Conservation (phyloP, 2,329 filamentous ascomycete genomes). For the Cladosporium sp. region DNA sequence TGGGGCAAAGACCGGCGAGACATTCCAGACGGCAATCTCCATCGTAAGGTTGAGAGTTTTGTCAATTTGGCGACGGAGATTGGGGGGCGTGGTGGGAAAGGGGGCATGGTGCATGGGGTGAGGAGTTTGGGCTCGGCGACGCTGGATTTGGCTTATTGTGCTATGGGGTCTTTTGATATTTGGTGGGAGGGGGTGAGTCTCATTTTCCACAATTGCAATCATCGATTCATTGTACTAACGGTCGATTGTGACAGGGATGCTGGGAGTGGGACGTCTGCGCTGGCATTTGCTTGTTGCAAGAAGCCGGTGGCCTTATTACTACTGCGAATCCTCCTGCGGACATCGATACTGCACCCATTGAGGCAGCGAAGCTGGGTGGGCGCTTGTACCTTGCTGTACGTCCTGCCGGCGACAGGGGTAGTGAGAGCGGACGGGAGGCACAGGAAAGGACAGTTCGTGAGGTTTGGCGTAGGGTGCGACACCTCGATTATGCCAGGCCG, state of each 20-base stretch:
- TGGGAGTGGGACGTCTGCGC: constrained; percentile 83
- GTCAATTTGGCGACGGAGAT: constrained; percentile 68
- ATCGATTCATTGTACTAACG: constrained; percentile 13
- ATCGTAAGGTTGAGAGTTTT: constrained; percentile 69
- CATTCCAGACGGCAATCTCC: constrained; percentile 60
- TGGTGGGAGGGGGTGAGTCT: constrained; percentile 65
- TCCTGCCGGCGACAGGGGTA: constrained; percentile 57
- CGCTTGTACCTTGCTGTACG: constrained; percentile 68
- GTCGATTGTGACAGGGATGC: constrained; percentile 39
- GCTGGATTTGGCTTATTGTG: constrained; percentile 68
- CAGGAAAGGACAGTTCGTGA: constrained; percentile 69
- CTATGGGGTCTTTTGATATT: constrained; percentile 68
- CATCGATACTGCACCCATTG: constrained; percentile 50
- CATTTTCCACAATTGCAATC: not conserved
- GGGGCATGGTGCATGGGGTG: constrained; percentile 75
- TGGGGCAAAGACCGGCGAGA: constrained; percentile 76
- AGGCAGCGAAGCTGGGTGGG: constrained; percentile 59
- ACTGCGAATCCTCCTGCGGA: constrained; percentile 66
- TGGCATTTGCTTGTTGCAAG: constrained; percentile 65
- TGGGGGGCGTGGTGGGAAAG: constrained; percentile 57
- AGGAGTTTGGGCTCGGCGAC: constrained; percentile 69
- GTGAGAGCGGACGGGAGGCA: constrained; percentile 59
- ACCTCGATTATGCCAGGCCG: constrained; percentile 63
- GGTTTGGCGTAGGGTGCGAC: constrained; percentile 64
- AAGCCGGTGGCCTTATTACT: constrained; percentile 70